Base-by-base conservation (phyloP, 805 yeast species). In the Lachancea quebecensis region DNA sequence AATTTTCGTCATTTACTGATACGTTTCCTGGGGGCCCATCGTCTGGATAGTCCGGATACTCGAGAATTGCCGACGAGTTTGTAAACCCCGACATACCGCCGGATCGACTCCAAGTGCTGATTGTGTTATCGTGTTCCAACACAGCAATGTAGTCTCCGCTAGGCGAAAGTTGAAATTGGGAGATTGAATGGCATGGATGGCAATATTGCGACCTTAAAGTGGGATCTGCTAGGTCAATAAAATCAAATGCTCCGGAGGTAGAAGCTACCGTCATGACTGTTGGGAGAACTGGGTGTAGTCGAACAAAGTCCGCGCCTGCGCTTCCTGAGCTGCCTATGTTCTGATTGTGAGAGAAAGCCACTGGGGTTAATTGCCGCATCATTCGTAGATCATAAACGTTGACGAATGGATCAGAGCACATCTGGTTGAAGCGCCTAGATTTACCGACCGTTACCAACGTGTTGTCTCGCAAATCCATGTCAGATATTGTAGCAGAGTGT, bases 221-320 rank as follows among this genome's bases (percentile, higher is more conserved):
- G n/a, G 91, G 95, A 60, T 87, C 86, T 49, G 78, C 79, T 55
- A 85, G 75, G 62, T 93, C 97, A 21, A 88, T 75, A 52, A 89
- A 82, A 57, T 89, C 95, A 47, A 93, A 69, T 48, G 88, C 91
- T 14, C 98, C 98, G 17, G 77, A 64, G 16, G 73, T 72, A 0
- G 96, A 84, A 0, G 87, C 83, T 7, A 86, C 79, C 4, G 88
- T 62, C 38, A 88, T 77, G 31, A 84, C 79, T 33, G 85, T 84
- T 5, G 96, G 85, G 41, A 89, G 60, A 49, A 85, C 83, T 6
- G 98, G 97, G 66, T 91, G 97, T 50, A 91, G 72, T 40, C 85
- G 74, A 1, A 84, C 93, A 59, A 76, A 85, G 9, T 85, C 74
- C 0, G 98, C 96, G 10, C 97, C 97, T 2, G 38, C 41, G 32